Conservation (phyloP, 2,329 filamentous ascomycete genomes). For the Sporothrix dimorphospora region DNA sequence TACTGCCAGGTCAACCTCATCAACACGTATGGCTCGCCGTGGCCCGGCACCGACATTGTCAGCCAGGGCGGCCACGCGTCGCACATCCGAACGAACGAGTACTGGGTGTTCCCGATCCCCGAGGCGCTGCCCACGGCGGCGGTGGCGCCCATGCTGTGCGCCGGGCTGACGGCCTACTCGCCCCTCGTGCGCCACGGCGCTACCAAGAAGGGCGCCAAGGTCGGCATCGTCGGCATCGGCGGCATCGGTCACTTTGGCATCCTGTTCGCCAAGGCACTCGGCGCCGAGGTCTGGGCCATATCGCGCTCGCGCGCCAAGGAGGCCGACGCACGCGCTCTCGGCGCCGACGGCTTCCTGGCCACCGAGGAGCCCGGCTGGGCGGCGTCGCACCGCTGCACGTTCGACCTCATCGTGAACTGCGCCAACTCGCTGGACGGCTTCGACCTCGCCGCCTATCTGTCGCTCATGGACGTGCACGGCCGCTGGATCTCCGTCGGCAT, state of each 20-base stretch:
- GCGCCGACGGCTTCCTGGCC: slow-evolving; percentile 63
- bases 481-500: slow-evolving; percentile 79
- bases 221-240: slow-evolving; percentile 73
- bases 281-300: slow-evolving; percentile 65
- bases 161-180: slow-evolving; percentile 77
- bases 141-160: slow-evolving; percentile 82
- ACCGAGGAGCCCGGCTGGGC: slow-evolving; percentile 62
- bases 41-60: slow-evolving; percentile 54
- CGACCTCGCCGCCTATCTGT: slow-evolving; percentile 72
- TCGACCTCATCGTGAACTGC: slow-evolving; percentile 78
- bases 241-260: slow-evolving; percentile 73
- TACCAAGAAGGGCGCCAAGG: slow-evolving; percentile 73
- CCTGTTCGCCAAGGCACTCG: slow-evolving; percentile 69
- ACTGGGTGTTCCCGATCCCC: slow-evolving; percentile 76
- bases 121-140: slow-evolving; percentile 64
- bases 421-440: slow-evolving; percentile 66
- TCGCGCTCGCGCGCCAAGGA: slow-evolving; percentile 63
- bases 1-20: slow-evolving; percentile 63
- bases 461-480: slow-evolving; percentile 78
- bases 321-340: slow-evolving; percentile 60
- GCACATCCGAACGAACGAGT: slow-evolving; percentile 61
- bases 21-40: slow-evolving; percentile 62
- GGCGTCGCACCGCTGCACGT: slow-evolving; percentile 61
- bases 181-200: slow-evolving; percentile 76
- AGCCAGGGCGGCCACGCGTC: slow-evolving; percentile 60